phyloP scores from a whole-genome alignment of 208 protist species.

The Vickermania spadyakhi region DNA sequence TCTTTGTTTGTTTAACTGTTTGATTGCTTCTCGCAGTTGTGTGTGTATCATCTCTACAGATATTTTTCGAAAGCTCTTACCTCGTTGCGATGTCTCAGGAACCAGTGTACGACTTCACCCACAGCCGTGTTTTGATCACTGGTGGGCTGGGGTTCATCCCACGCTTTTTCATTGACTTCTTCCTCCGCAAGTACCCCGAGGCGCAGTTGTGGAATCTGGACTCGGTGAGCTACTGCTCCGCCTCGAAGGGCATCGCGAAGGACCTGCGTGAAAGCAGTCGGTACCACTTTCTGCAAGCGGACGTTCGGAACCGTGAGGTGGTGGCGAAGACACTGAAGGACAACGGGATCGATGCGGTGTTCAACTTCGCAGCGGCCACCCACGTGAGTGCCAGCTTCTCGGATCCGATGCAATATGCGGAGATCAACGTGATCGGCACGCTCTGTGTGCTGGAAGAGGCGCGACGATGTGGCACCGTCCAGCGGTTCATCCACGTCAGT shows the following conservation, averaged over 20 bases:
- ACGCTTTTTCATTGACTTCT: slow-evolving; percentile 60
- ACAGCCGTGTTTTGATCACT: slow-evolving; percentile 57
- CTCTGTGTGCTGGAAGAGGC: slow-evolving; percentile 89
- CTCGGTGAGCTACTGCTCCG: slow-evolving; percentile 89
- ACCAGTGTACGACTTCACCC: slow-evolving; percentile 11
- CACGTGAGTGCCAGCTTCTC: slow-evolving; percentile 93
- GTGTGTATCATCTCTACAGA: no score
- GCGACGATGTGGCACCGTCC: slow-evolving; percentile 44
- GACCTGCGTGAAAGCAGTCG: slow-evolving; percentile 16
- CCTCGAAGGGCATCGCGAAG: slow-evolving; percentile 24
- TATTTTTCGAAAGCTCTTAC: no score
- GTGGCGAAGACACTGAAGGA: slow-evolving; percentile 51
- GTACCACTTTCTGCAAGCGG: slow-evolving; percentile 82
- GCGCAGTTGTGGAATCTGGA: slow-evolving; percentile 78
- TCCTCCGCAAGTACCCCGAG: slow-evolving; percentile 52
- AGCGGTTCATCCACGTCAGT: slow-evolving; percentile 91
- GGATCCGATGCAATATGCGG: slow-evolving; percentile 88
- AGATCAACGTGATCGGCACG: slow-evolving; percentile 92
- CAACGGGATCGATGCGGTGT: slow-evolving; percentile 87
- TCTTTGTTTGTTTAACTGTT: no score
- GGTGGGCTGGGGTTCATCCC: slow-evolving; percentile 81
- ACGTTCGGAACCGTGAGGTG: slow-evolving; percentile 61
- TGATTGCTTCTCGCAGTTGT: no score
- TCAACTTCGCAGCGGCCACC: slow-evolving; percentile 92
- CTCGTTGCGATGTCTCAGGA: no score